phyloP scores from a whole-genome alignment of 2,329 filamentous ascomycete species.

The Pseudogymnoascus sp. region DNA sequence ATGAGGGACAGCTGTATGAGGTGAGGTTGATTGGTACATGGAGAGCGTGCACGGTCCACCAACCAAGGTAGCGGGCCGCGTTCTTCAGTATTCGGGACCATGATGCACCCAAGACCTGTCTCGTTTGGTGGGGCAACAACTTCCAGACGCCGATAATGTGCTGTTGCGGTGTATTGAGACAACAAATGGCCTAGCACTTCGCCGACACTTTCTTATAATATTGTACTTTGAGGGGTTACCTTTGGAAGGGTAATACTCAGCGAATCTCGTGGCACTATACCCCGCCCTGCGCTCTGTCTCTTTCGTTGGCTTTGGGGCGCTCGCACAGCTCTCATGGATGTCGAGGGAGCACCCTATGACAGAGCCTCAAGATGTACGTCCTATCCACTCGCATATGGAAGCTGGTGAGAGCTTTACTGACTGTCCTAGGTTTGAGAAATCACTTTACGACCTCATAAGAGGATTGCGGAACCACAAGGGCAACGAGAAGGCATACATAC shows the following conservation, averaged over 20 bases:
- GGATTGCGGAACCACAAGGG: constrained; percentile 94
- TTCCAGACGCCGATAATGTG: constrained; percentile 5
- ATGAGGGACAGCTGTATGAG: background rate
- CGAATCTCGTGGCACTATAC: background rate
- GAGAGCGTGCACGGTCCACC: constrained; percentile 1
- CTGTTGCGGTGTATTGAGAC: background rate
- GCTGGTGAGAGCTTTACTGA: background rate
- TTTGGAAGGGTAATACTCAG: background rate
- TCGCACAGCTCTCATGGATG: background rate
- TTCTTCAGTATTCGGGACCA: background rate
- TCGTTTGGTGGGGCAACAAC: constrained; percentile 7
- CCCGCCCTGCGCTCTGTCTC: background rate
- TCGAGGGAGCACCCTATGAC: background rate
- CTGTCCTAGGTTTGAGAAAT: constrained; percentile 86
- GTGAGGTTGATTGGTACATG: constrained; percentile 1
- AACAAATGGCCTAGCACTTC: background rate
- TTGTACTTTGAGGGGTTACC: background rate
- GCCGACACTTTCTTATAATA: background rate
- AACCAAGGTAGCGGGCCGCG: constrained; percentile 5
- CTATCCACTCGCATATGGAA: background rate
- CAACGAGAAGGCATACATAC: constrained; percentile 89
- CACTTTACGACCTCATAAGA: constrained; percentile 95
- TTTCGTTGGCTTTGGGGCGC: background rate
- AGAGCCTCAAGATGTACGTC: constrained; percentile 8
- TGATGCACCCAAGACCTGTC: constrained; percentile 4